phyloP scores from a whole-genome alignment of 257 asterid species.

The Jaltomata sinuosa region DNA sequence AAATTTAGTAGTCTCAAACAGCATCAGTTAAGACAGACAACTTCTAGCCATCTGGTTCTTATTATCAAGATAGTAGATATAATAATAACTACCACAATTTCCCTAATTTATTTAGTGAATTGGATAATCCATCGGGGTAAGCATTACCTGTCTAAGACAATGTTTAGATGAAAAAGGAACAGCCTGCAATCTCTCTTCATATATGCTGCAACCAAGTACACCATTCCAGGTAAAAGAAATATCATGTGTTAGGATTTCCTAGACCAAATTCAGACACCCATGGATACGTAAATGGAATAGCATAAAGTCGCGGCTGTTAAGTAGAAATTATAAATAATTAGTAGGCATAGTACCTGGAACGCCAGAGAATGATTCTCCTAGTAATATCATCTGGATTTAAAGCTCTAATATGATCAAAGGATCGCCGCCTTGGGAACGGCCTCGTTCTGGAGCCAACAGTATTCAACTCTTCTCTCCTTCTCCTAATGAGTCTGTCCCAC shows the following conservation, averaged over 20 bases:
- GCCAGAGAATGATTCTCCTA: conserved; percentile 38
- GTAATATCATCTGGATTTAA: conserved; percentile 21
- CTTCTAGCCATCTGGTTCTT: neutral
- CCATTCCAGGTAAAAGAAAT: neutral
- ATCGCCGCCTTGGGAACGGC: conserved; percentile 28
- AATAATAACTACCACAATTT: neutral
- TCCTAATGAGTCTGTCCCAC: conserved; percentile 18
- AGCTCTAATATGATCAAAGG: conserved; percentile 16
- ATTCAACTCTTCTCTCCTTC: conserved; percentile 12
- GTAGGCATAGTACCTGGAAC: conserved; percentile 29
- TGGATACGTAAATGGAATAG: neutral
- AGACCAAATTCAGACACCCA: neutral
- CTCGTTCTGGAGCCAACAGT: conserved; percentile 17
- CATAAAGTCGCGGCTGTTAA: neutral
- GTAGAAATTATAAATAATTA: neutral
- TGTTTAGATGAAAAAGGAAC: conserved; percentile 23
- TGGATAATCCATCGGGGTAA: neutral
- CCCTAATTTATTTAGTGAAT: neutral
- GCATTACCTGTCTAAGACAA: conserved; percentile 23
- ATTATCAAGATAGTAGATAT: neutral
- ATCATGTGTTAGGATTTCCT: neutral
- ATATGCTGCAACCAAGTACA: conserved; percentile 29
- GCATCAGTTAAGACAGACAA: neutral
- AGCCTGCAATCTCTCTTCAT: conserved; percentile 31
- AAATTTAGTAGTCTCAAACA: neutral